Percentiles rank a stretch among this genome's conserved stretches.
phyloP scores from a whole-genome alignment of 2,329 filamentous ascomycete species.

The Lomentospora prolificans region DNA sequence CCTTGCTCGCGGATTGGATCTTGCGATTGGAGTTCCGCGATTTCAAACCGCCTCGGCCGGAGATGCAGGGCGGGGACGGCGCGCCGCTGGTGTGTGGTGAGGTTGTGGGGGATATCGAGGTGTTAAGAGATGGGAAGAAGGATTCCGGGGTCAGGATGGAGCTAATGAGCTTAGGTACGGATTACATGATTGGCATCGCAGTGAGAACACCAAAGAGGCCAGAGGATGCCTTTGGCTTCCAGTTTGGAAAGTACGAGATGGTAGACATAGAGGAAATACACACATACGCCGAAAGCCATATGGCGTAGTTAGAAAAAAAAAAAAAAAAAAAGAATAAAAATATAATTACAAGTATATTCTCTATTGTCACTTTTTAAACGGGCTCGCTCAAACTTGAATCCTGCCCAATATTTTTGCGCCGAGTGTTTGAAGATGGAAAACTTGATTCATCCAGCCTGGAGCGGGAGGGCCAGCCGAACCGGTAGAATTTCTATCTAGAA shows the following conservation, averaged over 20 bases:
- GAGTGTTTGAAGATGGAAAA: too few relatives aligned
- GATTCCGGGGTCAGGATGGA: slow-evolving; percentile 25
- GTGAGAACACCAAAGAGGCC: slow-evolving; percentile 28
- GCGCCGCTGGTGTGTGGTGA: slow-evolving; percentile 13
- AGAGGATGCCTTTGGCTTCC: slow-evolving; percentile 27
- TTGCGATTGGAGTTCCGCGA: slow-evolving; percentile 57
- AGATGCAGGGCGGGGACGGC: not conserved
- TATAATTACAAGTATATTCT: too few relatives aligned
- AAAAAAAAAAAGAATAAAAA: not conserved
- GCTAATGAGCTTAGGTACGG: slow-evolving; percentile 29
- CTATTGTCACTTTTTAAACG: too few relatives aligned
- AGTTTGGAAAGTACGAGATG: slow-evolving; percentile 30
- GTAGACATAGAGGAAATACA: slow-evolving; percentile 36
- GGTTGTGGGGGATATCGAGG: slow-evolving; percentile 15
- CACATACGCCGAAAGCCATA: slow-evolving; percentile 28
- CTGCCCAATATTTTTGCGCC: too few relatives aligned
- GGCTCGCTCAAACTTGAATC: too few relatives aligned
- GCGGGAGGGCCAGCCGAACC: too few relatives aligned
- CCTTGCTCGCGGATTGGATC: slow-evolving; percentile 64
- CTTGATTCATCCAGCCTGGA: too few relatives aligned
- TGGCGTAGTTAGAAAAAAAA: slow-evolving; percentile 7
- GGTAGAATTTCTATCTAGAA: too few relatives aligned
- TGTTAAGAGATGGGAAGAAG: slow-evolving; percentile 20
- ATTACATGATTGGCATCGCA: slow-evolving; percentile 46
- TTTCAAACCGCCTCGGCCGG: slow-evolving; percentile 44